Percentiles rank a stretch among this genome's conserved stretches.
These are phyloP conservation scores for Dactylella cylindrospora DNA, from an alignment of 2,329 filamentous ascomycete genomes.

Conservation along the genomic window DNA sequence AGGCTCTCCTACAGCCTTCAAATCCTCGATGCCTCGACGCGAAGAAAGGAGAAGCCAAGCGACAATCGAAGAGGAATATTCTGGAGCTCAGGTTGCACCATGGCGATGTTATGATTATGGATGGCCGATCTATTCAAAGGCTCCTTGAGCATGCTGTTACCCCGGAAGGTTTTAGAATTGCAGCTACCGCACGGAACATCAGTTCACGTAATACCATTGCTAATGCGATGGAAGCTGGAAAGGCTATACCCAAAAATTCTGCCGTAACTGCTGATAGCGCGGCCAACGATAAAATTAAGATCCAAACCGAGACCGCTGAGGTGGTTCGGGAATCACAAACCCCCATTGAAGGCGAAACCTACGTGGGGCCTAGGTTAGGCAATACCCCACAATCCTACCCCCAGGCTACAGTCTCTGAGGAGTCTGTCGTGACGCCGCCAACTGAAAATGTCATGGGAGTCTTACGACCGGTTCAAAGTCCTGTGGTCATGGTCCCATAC, in stretches of 20 bases:
- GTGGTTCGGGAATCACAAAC: background rate
- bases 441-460: no score
- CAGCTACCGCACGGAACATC: slow-evolving; percentile 48
- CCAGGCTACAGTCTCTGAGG: no score
- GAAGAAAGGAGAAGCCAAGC: slow-evolving; percentile 50
- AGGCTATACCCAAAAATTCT: background rate
- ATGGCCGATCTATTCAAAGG: slow-evolving; percentile 59
- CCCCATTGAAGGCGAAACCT: no score
- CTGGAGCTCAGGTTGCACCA: slow-evolving; percentile 58
- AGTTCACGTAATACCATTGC: slow-evolving; percentile 20
- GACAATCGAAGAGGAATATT: slow-evolving; percentile 49
- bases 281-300: background rate
- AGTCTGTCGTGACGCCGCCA: no score
- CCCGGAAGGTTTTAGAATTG: slow-evolving; percentile 48
- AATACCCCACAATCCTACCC: no score
- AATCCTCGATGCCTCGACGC: slow-evolving; percentile 49
- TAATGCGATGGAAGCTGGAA: no score
- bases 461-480: no score
- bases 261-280: background rate
- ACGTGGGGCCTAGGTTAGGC: no score
- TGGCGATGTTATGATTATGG: slow-evolving; percentile 59
- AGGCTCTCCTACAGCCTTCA: slow-evolving; percentile 47
- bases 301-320: background rate
- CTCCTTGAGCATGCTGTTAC: slow-evolving; percentile 55
- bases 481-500: no score